Conservation (phyloP, 2,329 filamentous ascomycete genomes). For the Phyllosticta citriasiana region DNA sequence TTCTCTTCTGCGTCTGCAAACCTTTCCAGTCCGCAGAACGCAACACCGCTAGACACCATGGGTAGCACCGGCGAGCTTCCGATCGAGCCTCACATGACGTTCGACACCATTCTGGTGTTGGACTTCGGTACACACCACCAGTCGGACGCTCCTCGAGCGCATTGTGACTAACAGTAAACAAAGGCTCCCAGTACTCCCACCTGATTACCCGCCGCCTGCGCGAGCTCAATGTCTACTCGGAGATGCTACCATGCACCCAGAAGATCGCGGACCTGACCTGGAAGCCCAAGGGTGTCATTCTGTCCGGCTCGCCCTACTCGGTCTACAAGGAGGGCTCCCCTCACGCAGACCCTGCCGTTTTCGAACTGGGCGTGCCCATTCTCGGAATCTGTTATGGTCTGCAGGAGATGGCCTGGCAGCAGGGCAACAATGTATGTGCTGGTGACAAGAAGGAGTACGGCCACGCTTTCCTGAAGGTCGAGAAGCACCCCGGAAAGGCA, state of each 20-base stretch:
- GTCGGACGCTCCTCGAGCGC: background rate
- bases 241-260: constrained; percentile 80
- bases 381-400: constrained; percentile 55
- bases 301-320: constrained; percentile 63
- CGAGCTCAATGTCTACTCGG: constrained; percentile 71
- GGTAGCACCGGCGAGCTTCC: constrained; percentile 31
- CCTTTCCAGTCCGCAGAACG: constrained; percentile 8
- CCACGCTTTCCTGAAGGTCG: constrained; percentile 55
- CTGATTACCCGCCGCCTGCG: constrained; percentile 66
- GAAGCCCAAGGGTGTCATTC: constrained; percentile 75
- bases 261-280: constrained; percentile 67
- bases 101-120: constrained; percentile 61
- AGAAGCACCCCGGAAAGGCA: constrained; percentile 43
- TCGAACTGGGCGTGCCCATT: constrained; percentile 59
- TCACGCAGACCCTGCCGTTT: constrained; percentile 72
- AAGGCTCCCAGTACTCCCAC: constrained; percentile 58
- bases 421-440: constrained; percentile 56
- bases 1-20: constrained; percentile 10
- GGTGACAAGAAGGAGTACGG: constrained; percentile 64
- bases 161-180: constrained; percentile 6
- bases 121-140: constrained; percentile 44
- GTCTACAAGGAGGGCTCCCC: constrained; percentile 72
- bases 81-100: constrained; percentile 39
- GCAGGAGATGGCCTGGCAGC: constrained; percentile 66
- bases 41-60: constrained; percentile 18